Evolutionary conservation across 2,329 filamentous ascomycete genomes (phyloP), one percentile per base, ranked within the genome.

Genomic region (Whalleya microplaca): DNA sequence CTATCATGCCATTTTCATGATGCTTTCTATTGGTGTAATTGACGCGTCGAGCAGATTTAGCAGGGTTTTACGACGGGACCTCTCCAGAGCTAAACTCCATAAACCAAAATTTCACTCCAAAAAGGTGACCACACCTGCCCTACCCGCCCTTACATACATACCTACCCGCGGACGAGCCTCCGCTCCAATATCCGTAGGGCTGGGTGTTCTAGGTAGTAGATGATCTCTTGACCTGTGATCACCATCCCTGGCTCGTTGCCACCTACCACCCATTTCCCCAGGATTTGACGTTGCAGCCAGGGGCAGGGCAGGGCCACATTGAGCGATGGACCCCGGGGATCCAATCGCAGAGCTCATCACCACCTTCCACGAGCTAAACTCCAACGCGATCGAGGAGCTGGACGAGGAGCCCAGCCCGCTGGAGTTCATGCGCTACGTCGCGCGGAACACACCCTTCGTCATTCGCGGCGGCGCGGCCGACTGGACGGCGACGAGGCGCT

Each of bases 391-490:
- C 54, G 82, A 89, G 45, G 84, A 86, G 64, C 78, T 92, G 2
- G 43, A 77, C 14, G 77, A 83, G 42, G 84, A 88, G 47, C 91
- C 91, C 3, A 90, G 86, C 23, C 83, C 91, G 0, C 80, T 95
- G 5, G 88, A 93, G 68, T 94, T 94, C 70, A 89, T 92, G 85
- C 84, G 89, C 66, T 88, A 86, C 72, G 89, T 93, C 19, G 81
- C 88, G 16, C 80, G 78, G 37, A 95, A 94, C 69, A 82, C 85
- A 1, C 91, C 91, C 0, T 93, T 94, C 64, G 83, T 94, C 2
- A 76, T 93, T 23, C 81, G 88, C 40, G 76, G 80, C 8, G 89
- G 80, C 2, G 88, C 88, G 1, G 68, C 68, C 0, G 72, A 79
- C 37, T 94, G 90, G 89, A 75, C 76, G 41, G 89, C 90, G 0